Base-by-base conservation (phyloP, 2,329 filamentous ascomycete genomes). In the Fusarium sp. region DNA sequence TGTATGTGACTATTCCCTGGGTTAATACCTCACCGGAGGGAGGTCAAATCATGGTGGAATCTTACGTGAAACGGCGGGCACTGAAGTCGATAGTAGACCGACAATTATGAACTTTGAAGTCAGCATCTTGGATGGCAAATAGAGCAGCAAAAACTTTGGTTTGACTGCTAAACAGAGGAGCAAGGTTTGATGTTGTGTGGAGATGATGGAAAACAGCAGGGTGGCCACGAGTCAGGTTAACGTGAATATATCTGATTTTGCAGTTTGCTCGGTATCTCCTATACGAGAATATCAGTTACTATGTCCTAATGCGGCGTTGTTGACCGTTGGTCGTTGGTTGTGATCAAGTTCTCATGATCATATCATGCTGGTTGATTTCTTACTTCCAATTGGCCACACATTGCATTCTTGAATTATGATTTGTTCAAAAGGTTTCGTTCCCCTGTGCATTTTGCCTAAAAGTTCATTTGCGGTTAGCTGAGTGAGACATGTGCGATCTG, bases 91-190 rank as follows among this genome's bases (percentile, higher is more conserved):
- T 3, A 14, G 22, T 18, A 33, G 22, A 7, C 22, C 12, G 14
- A 7, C 8, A 24, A 24, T 31, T n/a, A n/a, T 12, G 6, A 8
- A 24, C 1, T 33, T 50, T 10, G 30, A 14, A 24, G 13, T 4
- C 8, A 33, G 24, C 30, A 50, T 50, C 7, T 3, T 33, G 16
- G 6, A 20, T 20, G 16, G 2, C 24, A 24, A 16, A 3, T 14
- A n/a, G 33, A 24, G 8, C 3, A 16, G 12, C 2, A 14, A 20
- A 14, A 33, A 0, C 12, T 18, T 15, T 33, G 5, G 9, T 4
- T 2, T 33, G 30, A 10, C 2, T 20, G 16, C 12, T 18, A 50
- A 33, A 33, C 47, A 24, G 14, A 33, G 6, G 8, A 24, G 30
- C 15, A 50, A 33, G 12, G 11, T 3, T 33, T 33, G 15, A 12